Evolutionary conservation across 805 yeast species (phyloP), one percentile per base, ranked within the genome.

Genomic region (Wickerhamomyces alni): DNA sequence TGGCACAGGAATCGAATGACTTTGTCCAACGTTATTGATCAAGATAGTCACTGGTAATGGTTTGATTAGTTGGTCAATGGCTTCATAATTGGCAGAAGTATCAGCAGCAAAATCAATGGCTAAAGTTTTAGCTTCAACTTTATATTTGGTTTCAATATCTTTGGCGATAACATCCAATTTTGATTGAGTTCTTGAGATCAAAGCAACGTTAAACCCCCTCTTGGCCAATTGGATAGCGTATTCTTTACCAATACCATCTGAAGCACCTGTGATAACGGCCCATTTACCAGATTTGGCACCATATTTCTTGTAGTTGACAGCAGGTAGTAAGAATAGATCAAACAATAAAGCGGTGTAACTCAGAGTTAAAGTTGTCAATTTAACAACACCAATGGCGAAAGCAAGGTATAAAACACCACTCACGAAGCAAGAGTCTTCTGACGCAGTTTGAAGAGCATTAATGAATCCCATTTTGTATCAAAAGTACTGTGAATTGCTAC

Each of bases 191-290:
- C 99, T 78, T 19, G 96, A 85, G 13, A 91, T 80, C 49, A 93
- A 71, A 11, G 87, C 80, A 35, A 93, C 61, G 51, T 88, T 89
- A 61, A 89, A 82, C 2, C 96, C 96, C 48, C 74, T 79, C 39
- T 72, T 62, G 11, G 98, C 99, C 62, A 93, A 72, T 65, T 91
- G 98, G 19, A 65, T 56, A 2, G 96, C 81, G 57, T 76, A 93
- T 61, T 93, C 96, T 59, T 89, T 87, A 42, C 99, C 99, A 55
- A 93, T 83, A 27, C 99, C 99, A 59, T 93, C 98, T 35, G 97
- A 87, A 4, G 97, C 94, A 42, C 99, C 99, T 7, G 99, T 93
- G 15, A 93, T 75, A 25, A 93, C 84, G n/a, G 97, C 96, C 91
- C 96, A 93, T 30, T 75, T 69, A 21, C 82, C 83, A 12, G 48